Evolutionary conservation across 148 eudicot species (phyloP).

Genomic region (Diospyros kaki): DNA sequence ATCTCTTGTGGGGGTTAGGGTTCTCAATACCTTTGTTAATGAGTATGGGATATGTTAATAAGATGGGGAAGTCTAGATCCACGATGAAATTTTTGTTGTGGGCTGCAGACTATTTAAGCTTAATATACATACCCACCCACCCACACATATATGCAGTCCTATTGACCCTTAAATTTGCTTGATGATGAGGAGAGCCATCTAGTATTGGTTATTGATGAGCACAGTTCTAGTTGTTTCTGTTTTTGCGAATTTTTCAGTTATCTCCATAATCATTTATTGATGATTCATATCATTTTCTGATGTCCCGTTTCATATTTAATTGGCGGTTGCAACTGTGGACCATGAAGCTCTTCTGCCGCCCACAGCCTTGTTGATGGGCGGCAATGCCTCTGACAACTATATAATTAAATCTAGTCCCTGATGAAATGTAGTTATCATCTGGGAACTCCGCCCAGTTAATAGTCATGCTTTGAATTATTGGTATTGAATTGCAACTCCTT

Average conservation of each 20-base stretch:
- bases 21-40: neutral
- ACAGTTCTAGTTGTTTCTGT: neutral
- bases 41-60: neutral
- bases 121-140: neutral
- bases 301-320: neutral
- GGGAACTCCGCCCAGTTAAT: neutral
- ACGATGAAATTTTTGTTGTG: neutral
- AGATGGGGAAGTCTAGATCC: neutral
- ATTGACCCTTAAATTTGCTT: neutral
- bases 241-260: neutral
- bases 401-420: slow-evolving; percentile 10
- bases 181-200: too few relatives aligned
- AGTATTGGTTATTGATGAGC: neutral
- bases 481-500: too few relatives aligned
- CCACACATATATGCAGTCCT: neutral
- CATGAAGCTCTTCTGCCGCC: neutral
- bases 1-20: too few relatives aligned
- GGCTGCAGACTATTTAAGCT: neutral
- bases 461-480: neutral
- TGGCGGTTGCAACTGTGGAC: slow-evolving; percentile 5
- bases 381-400: neutral
- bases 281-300: slow-evolving; percentile 8
- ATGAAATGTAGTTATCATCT: slow-evolving; percentile 13
- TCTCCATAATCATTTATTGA: slow-evolving; percentile 14
- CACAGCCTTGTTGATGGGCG: neutral